A percentile compares a stretch with the other conserved stretches of the same genome.
Evolutionary conservation across 164 flowering plant species (phyloP).

Genomic region (Kingdonia uniflora): DNA sequence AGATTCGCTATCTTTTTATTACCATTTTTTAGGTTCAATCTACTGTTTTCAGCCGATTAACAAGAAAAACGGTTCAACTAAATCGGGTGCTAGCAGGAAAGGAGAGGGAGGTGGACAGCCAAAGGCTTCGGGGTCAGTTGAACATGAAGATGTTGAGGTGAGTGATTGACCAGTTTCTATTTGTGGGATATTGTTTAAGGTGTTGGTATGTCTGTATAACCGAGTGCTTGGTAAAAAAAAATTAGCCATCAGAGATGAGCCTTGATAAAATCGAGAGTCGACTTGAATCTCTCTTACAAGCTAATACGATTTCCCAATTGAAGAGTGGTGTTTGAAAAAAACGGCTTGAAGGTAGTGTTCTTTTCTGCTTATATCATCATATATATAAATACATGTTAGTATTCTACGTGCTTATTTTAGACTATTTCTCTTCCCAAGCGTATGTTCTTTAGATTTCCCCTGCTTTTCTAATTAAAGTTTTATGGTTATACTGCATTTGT

Average conservation of each 20-base stretch:
- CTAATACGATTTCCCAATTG: conserved; percentile 65
- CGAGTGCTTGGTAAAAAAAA: conserved; percentile 4
- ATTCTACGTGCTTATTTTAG: background rate
- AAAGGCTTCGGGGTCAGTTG: conserved; percentile 41
- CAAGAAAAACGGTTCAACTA: conserved; percentile 53
- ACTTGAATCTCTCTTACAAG: conserved; percentile 59
- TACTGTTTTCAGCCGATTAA: conserved; percentile 30
- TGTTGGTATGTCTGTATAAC: too few species aligned
- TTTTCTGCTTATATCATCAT: too few species aligned
- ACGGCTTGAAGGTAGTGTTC: conserved; percentile 72
- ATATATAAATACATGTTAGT: too few species aligned
- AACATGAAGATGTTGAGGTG: conserved; percentile 91
- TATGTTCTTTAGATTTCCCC: too few species aligned
- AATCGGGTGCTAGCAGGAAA: conserved; percentile 50
- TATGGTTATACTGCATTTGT: too few species aligned
- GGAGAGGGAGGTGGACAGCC: conserved; percentile 46
- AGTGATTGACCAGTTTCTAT: background rate
- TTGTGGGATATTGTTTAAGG: too few species aligned
- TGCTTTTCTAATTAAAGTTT: too few species aligned
- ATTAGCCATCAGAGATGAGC: conserved; percentile 92
- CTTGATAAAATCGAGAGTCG: conserved; percentile 94
- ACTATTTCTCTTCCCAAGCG: too few species aligned
- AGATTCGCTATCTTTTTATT: background rate
- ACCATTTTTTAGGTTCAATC: conserved; percentile 9
- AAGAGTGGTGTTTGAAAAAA: conserved; percentile 98